Evolutionary conservation across 2,329 filamentous ascomycete genomes (phyloP).

Genomic region (Paraconiothyrium sp.): DNA sequence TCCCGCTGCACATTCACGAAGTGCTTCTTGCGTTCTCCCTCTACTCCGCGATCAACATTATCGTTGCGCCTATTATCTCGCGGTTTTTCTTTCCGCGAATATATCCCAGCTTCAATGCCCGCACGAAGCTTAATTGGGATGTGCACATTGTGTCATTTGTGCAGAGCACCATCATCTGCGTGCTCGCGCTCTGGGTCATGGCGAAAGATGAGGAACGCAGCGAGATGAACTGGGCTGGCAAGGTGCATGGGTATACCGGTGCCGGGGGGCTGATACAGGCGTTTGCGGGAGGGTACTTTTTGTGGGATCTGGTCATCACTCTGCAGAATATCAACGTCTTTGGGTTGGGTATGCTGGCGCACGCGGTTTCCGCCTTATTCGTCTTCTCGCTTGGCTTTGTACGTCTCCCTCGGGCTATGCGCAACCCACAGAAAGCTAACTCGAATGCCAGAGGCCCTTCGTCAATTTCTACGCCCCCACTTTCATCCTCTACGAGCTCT

Average conservation of each 20-base stretch:
- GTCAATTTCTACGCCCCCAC: conserved; percentile 82
- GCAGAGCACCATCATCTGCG: conserved; percentile 77
- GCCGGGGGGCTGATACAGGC: conserved; percentile 77
- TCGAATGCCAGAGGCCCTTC: conserved; percentile 72
- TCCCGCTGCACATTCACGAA: conserved; percentile 82
- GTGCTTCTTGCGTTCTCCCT: conserved; percentile 71
- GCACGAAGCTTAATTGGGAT: conserved; percentile 82
- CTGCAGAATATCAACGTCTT: conserved; percentile 75
- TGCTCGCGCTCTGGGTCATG: conserved; percentile 78
- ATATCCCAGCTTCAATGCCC: conserved; percentile 69
- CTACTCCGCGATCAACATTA: conserved; percentile 74
- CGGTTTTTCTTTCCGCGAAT: conserved; percentile 67
- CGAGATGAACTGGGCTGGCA: conserved; percentile 72
- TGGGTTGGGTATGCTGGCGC: conserved; percentile 78
- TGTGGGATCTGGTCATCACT: conserved; percentile 82
- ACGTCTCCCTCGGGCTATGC: conserved; percentile 50
- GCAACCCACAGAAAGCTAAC: conserved; percentile 20
- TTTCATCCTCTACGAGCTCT: conserved; percentile 90
- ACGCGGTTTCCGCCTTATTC: conserved; percentile 76
- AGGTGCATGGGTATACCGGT: conserved; percentile 81
- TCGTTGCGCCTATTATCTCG: conserved; percentile 74
- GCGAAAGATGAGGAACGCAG: conserved; percentile 71
- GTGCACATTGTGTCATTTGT: conserved; percentile 86
- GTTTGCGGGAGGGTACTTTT: conserved; percentile 81
- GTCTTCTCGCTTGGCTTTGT: conserved; percentile 85